Conservation (phyloP, 495 filamentous ascomycete species). For the Aspergillus taichungensis region DNA sequence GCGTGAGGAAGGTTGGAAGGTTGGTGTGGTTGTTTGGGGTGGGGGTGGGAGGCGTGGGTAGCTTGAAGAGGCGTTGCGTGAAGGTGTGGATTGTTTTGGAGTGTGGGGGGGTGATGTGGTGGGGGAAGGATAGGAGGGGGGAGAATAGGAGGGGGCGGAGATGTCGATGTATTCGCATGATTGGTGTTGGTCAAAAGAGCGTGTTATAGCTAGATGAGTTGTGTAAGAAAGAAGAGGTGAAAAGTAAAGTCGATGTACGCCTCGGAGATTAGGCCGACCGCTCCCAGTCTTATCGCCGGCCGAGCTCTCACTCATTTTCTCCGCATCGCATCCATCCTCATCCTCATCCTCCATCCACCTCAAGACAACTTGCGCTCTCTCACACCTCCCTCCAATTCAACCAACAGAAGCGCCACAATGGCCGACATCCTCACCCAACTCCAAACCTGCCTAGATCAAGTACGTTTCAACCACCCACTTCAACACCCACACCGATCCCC, state of each 20-base stretch:
- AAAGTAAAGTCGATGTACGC: too few species aligned
- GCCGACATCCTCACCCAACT: slow-evolving; percentile 87
- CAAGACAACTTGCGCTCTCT: not conserved
- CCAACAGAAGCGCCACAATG: slow-evolving; percentile 49
- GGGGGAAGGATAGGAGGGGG: slow-evolving; percentile 6
- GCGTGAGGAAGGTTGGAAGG: slow-evolving; percentile 60
- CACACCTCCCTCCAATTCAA: not conserved
- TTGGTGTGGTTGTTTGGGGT: slow-evolving; percentile 51
- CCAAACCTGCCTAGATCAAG: slow-evolving; percentile 90
- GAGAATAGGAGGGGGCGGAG: not conserved
- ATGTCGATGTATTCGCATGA: too few species aligned
- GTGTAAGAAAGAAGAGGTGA: too few species aligned
- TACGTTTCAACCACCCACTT: slow-evolving; percentile 22
- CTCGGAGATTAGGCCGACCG: too few species aligned
- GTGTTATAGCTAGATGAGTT: too few species aligned
- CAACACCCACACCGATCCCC: not conserved
- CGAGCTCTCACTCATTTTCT: too few species aligned
- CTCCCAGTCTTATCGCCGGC: too few species aligned
- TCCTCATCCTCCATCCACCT: not conserved
- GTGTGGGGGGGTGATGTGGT: slow-evolving; percentile 14
- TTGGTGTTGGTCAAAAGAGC: too few species aligned
- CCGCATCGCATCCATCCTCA: too few species aligned
- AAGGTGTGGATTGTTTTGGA: slow-evolving; percentile 22
- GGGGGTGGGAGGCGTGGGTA: slow-evolving; percentile 30
- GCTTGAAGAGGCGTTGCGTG: slow-evolving; percentile 34